Evolutionary conservation across 2,329 filamentous ascomycete genomes (phyloP), one percentile per base, ranked within the genome.

Genomic region (Diaporthe australafricana): DNA sequence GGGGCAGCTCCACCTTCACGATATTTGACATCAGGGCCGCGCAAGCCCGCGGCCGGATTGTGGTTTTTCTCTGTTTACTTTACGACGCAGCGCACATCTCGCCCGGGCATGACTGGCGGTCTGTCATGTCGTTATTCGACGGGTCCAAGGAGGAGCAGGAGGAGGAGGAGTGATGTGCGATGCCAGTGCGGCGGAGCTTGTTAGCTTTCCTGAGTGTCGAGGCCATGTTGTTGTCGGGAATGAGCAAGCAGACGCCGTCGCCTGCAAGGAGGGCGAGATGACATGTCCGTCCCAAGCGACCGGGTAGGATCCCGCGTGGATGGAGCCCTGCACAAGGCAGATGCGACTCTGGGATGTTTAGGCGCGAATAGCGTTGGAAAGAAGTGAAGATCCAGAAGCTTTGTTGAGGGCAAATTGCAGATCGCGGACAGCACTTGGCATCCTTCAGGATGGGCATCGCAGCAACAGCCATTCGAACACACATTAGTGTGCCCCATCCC

Each of bases 1-100:
- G 72, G 72, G 69, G 69, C 66, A 50, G 48, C 60, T 66, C 60
- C 68, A 62, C 68, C 68, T 53, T 67, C 71, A 67, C 71, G 53
- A 72, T 68, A 32, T 60, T 40, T 60, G 71, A 53, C 68, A 67
- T 48, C 45, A 27, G 25, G 50, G 71, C 69, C 68, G 60, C 71
- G 71, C 68, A 72, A 70, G 60, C 71, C 25, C 20, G 35, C 20
- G 30, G 52, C 27, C 50, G 56, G 66, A 53, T 14, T 17, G 70
- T 53, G 22, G 32, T 35, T 35, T 35, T 35, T 35, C 22, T 48
- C 16, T 40, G 20, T 20, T 40, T n/a, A n/a, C n/a, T 56, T 42
- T 40, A 35, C 38, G 30, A 42, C 2, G 30, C 52, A 32, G 40
- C n/a, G n/a, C 25, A 16, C 42, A 47, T 16, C 25, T 63, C 40